Base-by-base conservation (phyloP, 2,329 filamentous ascomycete genomes). In the Rugonectria rugulosa region DNA sequence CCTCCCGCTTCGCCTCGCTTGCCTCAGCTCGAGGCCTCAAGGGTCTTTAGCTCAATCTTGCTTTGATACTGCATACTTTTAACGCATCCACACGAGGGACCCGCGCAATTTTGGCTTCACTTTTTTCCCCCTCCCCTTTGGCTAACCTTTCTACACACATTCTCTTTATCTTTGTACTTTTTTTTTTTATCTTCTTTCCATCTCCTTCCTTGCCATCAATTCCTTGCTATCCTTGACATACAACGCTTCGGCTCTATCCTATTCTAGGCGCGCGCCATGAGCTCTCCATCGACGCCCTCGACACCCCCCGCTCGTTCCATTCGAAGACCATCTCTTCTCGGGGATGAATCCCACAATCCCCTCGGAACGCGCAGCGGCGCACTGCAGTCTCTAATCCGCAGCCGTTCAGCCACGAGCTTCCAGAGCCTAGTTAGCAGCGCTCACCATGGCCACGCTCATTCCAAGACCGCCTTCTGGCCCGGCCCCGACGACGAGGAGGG, bases 381-480 rank as follows among this genome's bases (percentile, higher is more conserved):
- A 12, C 64, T 77, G 45, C 69, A 73, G 26, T 74, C 72, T 4
- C 68, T 77, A 46, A 75, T 76, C 60, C 68, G 75, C 38, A 75
- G 65, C 36, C 74, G 75, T 47, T 77, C 75, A 21, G 54, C 60
- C 6, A 71, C 74, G 57, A 72, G 68, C 56, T 64, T 63, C 36
- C 67, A 69, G 53, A 72, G 65, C 62, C 54, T 73, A 52, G 48
- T 62, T n/a, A n/a, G n/a, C 19, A 67, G 65, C 34, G 68, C 66
- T 2, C 53, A 66, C 43, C 60, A 58, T 43, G 49, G 57, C 21
- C 60, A 61, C 53, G 59, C 27, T 32, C 64, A 56, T 11, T 26
- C 49, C 19, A 37, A 61, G 5, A 31, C 62, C 14, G 40, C 61
- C 20, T 68, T 68, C 41, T 68, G 66, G 65, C 47, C 63, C 46